Evolutionary conservation across 768 basidiomycete genomes (phyloP), one percentile per base, ranked within the genome.

Genomic region (Rhodotorula toruloides): DNA sequence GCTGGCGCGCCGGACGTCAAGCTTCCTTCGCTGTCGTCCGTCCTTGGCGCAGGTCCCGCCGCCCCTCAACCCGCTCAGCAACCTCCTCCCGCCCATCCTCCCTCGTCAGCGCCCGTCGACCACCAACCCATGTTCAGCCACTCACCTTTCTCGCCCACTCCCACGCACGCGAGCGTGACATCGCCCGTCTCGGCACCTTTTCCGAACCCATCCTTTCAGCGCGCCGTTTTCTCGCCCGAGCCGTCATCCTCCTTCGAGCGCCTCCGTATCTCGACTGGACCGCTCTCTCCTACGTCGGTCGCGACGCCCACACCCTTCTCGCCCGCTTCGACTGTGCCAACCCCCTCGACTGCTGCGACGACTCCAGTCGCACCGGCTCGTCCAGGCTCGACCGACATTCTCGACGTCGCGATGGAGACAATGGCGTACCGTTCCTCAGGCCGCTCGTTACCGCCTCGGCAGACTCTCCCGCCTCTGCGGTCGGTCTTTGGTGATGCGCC

Each of bases 351-450:
- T 22, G 17, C 42, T 16, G n/a, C 39, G 22, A 48, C 57, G 22
- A 21, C 37, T 52, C 9, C 40, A 12, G 10, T 37, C 36, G n/a
- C 49, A 19, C 22, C 19, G 21, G 0, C 55, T 37, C 5, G 29
- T 31, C 29, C 11, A 27, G 10, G 50, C 25, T 12, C 10, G 13
- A 31, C 31, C 12, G 69, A 71, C 54, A 17, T 71, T 9, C 69
- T 71, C 65, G 69, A 71, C 54, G 57, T 46, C 14, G 69, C 69
- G 16, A 53, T 71, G 54, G 69, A 66, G 9, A 32, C 58, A 3
- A 61, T 71, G 61, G 60, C 66, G 10, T 59, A 71, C 50, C 57
- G 58, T 5, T 37, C 63, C 0, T 44, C 43, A 0, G 47, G 52
- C 22, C 40, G 61, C 25, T 46, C 58, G 5, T 58, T 62, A 3